Percentiles rank a stretch among this genome's conserved stretches.
Conservation (phyloP, 345 rosid species). For the Boechera retrofracta region DNA sequence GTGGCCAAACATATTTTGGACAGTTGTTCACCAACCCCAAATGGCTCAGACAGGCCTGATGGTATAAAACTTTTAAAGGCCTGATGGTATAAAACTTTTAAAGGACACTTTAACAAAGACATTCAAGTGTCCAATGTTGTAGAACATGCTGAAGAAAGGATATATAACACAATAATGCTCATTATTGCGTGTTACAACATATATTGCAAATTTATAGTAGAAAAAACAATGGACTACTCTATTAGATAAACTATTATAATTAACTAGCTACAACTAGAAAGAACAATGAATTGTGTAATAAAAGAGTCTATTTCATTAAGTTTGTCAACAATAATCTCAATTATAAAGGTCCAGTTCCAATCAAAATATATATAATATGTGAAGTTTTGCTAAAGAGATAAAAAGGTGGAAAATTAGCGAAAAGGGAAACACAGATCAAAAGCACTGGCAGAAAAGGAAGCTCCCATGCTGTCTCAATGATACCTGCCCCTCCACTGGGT, state of each 20-base stretch:
- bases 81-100: not conserved
- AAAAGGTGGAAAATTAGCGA: slow-evolving; percentile 3
- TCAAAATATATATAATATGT: not conserved
- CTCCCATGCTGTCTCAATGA: slow-evolving; percentile 45
- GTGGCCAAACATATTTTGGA: slow-evolving; percentile 1
- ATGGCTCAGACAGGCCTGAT: slow-evolving; percentile 22
- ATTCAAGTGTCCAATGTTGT: slow-evolving; percentile 2
- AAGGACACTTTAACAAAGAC: slow-evolving; percentile 21
- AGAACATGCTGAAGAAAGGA: not conserved
- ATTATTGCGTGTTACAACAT: not conserved
- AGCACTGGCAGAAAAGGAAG: slow-evolving; percentile 42
- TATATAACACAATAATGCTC: not conserved
- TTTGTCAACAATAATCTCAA: not conserved
- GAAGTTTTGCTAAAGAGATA: not conserved
- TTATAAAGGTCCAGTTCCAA: not conserved
- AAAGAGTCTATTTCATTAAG: not conserved
- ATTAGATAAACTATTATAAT: not conserved
- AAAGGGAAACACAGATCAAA: slow-evolving; percentile 41
- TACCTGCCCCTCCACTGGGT: slow-evolving; percentile 36
- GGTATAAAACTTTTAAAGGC: slow-evolving; percentile 7
- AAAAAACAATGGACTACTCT: not conserved
- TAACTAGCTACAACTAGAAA: not conserved
- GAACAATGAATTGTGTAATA: not conserved
- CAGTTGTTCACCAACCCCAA: slow-evolving; percentile 30
- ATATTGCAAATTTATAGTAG: not conserved